Conservation (phyloP, 139 green algal species). For the Tetradesmus lagerheimii region DNA sequence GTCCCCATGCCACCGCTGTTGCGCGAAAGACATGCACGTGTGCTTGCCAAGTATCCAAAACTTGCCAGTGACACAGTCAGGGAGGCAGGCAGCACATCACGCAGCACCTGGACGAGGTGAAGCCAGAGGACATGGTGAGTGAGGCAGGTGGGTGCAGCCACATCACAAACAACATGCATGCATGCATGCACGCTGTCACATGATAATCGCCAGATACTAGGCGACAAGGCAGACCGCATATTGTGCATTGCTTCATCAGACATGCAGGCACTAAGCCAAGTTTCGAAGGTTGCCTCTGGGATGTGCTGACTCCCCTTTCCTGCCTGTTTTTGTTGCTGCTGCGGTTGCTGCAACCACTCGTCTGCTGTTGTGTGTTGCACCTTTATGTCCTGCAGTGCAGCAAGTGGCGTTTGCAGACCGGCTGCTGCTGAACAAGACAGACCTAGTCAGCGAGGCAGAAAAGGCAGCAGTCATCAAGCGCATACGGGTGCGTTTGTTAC, state of each 20-base stretch:
- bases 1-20: no score
- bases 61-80: no score
- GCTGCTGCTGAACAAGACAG: slow-evolving; percentile 92
- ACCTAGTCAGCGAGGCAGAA: slow-evolving; percentile 70
- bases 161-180: no score
- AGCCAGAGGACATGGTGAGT: slow-evolving; percentile 86
- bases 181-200: no score
- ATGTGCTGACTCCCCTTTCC: no score
- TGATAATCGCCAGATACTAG: no score
- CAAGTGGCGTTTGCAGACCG: slow-evolving; percentile 91
- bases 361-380: not conserved
- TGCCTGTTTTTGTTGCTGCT: not conserved
- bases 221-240: no score
- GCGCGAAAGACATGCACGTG: no score
- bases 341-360: not conserved
- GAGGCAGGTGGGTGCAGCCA: slow-evolving; percentile 73
- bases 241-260: no score
- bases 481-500: slow-evolving; percentile 51
- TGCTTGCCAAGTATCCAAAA: no score
- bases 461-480: slow-evolving; percentile 56
- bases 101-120: slow-evolving; percentile 87
- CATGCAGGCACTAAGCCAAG: no score
- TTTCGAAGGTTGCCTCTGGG: no score
- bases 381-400: slow-evolving; percentile 52
- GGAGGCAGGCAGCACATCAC: slow-evolving; percentile 87